Conservation (phyloP, 1,284 basidiomycete species). For the Cryptococcus sp. region DNA sequence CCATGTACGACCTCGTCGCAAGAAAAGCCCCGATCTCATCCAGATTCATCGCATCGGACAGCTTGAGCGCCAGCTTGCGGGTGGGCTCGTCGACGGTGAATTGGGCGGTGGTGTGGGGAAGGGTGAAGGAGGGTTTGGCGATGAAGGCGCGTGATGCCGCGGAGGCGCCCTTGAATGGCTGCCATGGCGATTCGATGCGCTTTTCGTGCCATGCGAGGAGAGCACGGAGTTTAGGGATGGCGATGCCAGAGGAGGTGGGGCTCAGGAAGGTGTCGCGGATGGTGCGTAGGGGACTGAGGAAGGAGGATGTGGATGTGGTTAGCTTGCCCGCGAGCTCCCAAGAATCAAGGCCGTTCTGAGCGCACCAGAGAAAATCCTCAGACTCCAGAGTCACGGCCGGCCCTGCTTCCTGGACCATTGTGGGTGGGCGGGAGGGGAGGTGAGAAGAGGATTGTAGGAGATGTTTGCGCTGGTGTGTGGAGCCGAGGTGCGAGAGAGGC, state of each 20-base stretch:
- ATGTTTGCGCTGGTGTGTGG: background rate
- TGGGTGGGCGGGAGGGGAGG: background rate
- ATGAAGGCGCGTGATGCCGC: slow-evolving; percentile 14
- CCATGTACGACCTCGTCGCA: slow-evolving; percentile 30
- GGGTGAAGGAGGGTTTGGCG: slow-evolving; percentile 14
- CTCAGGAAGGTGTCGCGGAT: slow-evolving; percentile 37
- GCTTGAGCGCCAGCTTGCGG: slow-evolving; percentile 20
- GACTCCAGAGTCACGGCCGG: slow-evolving; percentile 3
- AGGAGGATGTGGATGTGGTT: background rate
- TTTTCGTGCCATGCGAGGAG: slow-evolving; percentile 29
- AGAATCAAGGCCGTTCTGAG: background rate
- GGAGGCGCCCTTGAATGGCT: slow-evolving; percentile 24
- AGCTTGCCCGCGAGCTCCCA: background rate
- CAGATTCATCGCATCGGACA: slow-evolving; percentile 23
- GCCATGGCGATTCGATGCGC: slow-evolving; percentile 31
- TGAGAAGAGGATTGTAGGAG: background rate
- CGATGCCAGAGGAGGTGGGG: slow-evolving; percentile 19
- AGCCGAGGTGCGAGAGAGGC: background rate
- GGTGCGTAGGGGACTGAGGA: slow-evolving; percentile 34
- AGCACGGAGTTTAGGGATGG: slow-evolving; percentile 24
- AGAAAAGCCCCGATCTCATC: slow-evolving; percentile 29
- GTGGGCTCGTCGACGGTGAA: slow-evolving; percentile 25
- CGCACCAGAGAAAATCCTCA: slow-evolving; percentile 18
- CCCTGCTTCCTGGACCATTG: slow-evolving; percentile 16
- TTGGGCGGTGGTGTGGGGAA: slow-evolving; percentile 18